Evolutionary conservation across 805 yeast species (phyloP).

Genomic region (Wickerhamiella sorbophila): DNA sequence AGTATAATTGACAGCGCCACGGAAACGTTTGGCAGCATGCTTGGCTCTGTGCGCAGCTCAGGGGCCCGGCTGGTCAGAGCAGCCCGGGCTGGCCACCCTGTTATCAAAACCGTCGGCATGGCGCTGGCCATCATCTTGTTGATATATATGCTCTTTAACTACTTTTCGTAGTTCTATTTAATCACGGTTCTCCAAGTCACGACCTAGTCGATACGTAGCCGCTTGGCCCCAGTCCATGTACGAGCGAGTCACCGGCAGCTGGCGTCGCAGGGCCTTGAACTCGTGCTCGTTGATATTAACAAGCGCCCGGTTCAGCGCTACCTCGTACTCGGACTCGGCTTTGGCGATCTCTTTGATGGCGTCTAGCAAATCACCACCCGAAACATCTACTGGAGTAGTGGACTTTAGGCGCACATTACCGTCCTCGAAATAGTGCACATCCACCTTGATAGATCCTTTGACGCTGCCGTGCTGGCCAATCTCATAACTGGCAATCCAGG

Average conservation of each 20-base stretch:
- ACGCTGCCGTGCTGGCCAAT: constrained; percentile 28
- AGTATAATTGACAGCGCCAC: constrained; percentile 30
- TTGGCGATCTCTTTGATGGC: constrained; percentile 34
- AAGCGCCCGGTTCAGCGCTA: constrained; percentile 46
- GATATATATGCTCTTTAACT: constrained; percentile 39
- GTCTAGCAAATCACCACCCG: constrained; percentile 19
- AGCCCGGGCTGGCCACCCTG: constrained; percentile 42
- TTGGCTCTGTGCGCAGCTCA: constrained; percentile 36
- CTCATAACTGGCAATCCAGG: constrained; percentile 61
- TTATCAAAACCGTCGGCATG: constrained; percentile 44
- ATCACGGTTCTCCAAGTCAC: constrained; percentile 15
- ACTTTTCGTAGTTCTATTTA: constrained; percentile 24
- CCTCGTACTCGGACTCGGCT: constrained; percentile 47
- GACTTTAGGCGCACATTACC: constrained; percentile 78
- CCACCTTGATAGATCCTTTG: constrained; percentile 45
- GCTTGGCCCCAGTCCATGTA: constrained; percentile 92
- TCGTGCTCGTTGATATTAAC: constrained; percentile 59
- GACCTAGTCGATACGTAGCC: constrained; percentile 74
- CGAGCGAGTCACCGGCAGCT: constrained; percentile 80
- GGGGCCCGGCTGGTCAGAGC: constrained; percentile 41
- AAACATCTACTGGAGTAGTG: constrained; percentile 19
- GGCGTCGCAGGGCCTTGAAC: constrained; percentile 78
- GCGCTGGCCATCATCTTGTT: constrained; percentile 42
- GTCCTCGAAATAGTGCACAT: constrained; percentile 88
- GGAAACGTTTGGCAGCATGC: constrained; percentile 37